Evolutionary conservation across 768 basidiomycete species (phyloP).

Genomic region (Leccinum fibrillosum): DNA sequence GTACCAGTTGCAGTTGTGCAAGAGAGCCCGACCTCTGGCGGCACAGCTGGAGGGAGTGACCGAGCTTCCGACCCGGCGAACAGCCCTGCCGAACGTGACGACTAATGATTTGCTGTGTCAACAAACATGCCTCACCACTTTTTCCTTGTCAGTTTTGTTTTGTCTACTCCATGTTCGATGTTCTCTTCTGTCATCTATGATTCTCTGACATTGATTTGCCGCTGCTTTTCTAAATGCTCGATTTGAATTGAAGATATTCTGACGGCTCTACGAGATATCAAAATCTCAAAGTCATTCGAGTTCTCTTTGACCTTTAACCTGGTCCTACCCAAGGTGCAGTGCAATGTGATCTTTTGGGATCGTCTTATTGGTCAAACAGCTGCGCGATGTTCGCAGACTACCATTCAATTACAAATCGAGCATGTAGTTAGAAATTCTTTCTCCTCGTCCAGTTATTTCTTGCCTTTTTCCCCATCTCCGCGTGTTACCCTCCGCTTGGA

Average conservation of each 20-base stretch:
- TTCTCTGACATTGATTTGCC: background rate
- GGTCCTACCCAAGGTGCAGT: conserved; percentile 17
- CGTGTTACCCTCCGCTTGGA: background rate
- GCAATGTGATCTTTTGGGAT: conserved; percentile 21
- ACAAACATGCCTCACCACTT: background rate
- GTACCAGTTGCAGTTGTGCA: background rate
- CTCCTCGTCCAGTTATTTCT: background rate
- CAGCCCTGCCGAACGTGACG: conserved; percentile 25
- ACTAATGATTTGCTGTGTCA: conserved; percentile 14
- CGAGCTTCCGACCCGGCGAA: conserved; percentile 23
- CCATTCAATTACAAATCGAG: conserved; percentile 17
- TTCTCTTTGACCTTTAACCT: conserved; percentile 32
- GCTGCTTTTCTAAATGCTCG: conserved; percentile 4
- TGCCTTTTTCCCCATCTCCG: background rate
- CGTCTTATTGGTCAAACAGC: conserved; percentile 32
- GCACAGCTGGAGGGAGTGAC: conserved; percentile 26
- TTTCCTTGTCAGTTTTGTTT: conserved; percentile 1
- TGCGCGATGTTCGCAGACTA: conserved; percentile 16
- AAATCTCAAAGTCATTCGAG: conserved; percentile 18
- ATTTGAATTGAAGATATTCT: conserved; percentile 26
- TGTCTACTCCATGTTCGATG: conserved; percentile 4
- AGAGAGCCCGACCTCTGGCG: conserved; percentile 23
- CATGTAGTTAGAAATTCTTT: background rate
- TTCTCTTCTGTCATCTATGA: conserved; percentile 12
- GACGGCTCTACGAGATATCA: conserved; percentile 19